A percentile compares a stretch with the other conserved stretches of the same genome.
Conservation (phyloP, 495 filamentous ascomycete species). For the Margaritispora aquatica region DNA sequence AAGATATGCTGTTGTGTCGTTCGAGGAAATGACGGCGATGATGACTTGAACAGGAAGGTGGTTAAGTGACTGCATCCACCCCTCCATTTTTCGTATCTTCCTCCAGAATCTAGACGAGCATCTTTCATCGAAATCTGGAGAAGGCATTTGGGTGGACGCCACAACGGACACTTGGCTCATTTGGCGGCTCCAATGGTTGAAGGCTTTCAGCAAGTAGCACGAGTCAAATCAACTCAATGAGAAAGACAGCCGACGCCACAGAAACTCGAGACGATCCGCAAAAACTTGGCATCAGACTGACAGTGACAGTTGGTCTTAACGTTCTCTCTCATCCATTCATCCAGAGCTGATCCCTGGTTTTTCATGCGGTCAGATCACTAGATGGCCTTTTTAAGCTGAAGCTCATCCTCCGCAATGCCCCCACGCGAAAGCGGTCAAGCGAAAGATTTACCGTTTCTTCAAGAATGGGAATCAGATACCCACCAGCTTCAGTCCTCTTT, state of each 20-base stretch:
- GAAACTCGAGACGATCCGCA: not conserved
- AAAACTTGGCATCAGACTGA: not conserved
- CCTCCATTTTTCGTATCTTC: not conserved
- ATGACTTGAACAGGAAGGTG: not conserved
- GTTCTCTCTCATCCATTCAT: not conserved
- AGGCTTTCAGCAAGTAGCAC: no score
- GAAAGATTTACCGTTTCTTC: no score
- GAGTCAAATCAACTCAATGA: no score
- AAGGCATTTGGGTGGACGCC: not conserved
- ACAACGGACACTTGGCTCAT: not conserved
- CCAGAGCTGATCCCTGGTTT: not conserved
- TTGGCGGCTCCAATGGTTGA: no score
- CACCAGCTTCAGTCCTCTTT: not conserved
- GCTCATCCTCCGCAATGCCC: not conserved
- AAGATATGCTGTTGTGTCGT: not conserved
- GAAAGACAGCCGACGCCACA: not conserved
- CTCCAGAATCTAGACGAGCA: not conserved
- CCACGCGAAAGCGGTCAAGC: not conserved
- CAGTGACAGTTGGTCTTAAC: not conserved
- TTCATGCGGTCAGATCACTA: not conserved
- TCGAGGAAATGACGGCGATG: not conserved
- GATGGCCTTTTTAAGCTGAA: not conserved
- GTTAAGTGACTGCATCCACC: not conserved
- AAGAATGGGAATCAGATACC: not conserved
- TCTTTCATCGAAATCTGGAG: not conserved